phyloP scores from a whole-genome alignment of 2,329 filamentous ascomycete species.

The Alternaria consortialis region DNA sequence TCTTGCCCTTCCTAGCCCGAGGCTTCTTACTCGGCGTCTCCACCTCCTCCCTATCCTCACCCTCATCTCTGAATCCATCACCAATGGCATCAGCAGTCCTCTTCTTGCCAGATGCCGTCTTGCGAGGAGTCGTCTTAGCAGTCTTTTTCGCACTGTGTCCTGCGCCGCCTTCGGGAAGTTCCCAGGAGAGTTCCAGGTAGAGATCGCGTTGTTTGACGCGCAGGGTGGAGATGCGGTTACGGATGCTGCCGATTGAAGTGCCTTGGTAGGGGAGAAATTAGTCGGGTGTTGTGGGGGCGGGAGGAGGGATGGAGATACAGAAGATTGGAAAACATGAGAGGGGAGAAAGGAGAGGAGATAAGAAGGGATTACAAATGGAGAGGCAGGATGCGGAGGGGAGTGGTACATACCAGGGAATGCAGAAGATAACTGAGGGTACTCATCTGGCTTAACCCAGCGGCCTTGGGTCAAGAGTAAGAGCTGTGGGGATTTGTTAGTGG shows the following conservation, averaged over 20 bases:
- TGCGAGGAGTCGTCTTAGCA: slow-evolving; percentile 1
- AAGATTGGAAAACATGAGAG: not conserved
- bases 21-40: slow-evolving; percentile 17
- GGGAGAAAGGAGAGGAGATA: not conserved
- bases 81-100: not conserved
- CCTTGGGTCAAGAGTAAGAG: slow-evolving; percentile 31
- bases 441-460: slow-evolving; percentile 22
- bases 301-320: not conserved
- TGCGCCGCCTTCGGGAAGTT: slow-evolving; percentile 18
- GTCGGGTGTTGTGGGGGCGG: not conserved
- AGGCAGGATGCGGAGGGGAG: no score
- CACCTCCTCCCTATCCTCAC: slow-evolving; percentile 4
- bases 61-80: not conserved
- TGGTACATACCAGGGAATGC: slow-evolving; percentile 25
- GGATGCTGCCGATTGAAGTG: slow-evolving; percentile 21
- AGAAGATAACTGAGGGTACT: slow-evolving; percentile 23
- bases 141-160: slow-evolving; percentile 2
- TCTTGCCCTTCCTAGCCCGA: slow-evolving; percentile 15
- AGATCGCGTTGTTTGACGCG: slow-evolving; percentile 23
- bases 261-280: slow-evolving; percentile 6
- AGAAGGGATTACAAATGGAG: not conserved
- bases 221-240: slow-evolving; percentile 25
- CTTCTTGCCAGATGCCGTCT: slow-evolving; percentile 5
- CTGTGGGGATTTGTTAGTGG: slow-evolving; percentile 22
- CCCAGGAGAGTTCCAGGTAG: slow-evolving; percentile 27